Conservation (phyloP, 441 rosid species). For the Euphorbia neoarborescens region DNA sequence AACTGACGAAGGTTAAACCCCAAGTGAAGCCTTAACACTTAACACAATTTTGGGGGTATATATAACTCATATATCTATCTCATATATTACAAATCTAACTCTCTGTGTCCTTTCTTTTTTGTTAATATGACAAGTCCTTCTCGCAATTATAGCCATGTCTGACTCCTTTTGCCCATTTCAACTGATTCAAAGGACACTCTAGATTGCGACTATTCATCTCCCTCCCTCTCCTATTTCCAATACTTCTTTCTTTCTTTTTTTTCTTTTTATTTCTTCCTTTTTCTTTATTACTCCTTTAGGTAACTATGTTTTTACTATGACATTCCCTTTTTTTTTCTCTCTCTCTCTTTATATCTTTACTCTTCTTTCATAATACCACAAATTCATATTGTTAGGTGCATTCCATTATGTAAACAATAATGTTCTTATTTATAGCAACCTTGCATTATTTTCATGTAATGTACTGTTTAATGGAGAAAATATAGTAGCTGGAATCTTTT, state of each 20-base stretch:
- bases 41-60: background rate
- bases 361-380: conserved; percentile 7
- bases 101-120: conserved; percentile 16
- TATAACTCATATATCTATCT: background rate
- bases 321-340: background rate
- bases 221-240: conserved; percentile 47
- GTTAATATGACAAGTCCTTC: conserved; percentile 61
- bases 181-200: conserved; percentile 82
- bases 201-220: conserved; percentile 79
- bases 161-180: conserved; percentile 63
- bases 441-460: conserved; percentile 17
- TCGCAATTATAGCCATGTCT: conserved; percentile 68
- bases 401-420: too few species aligned
- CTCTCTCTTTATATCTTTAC: conserved; percentile 12
- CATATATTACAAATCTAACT: background rate
- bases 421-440: too few species aligned
- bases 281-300: conserved; percentile 33
- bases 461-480: conserved; percentile 24
- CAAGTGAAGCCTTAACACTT: conserved; percentile 3
- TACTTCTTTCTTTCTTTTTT: background rate
- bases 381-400: background rate
- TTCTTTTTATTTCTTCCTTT: conserved; percentile 6
- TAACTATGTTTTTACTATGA: conserved; percentile 2
- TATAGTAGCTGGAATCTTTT: background rate
- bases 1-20: conserved; percentile 23